These are phyloP conservation scores for Tuctoria greenei DNA, from an alignment of 176 grass and related monocot genomes.

Conservation along the genomic window DNA sequence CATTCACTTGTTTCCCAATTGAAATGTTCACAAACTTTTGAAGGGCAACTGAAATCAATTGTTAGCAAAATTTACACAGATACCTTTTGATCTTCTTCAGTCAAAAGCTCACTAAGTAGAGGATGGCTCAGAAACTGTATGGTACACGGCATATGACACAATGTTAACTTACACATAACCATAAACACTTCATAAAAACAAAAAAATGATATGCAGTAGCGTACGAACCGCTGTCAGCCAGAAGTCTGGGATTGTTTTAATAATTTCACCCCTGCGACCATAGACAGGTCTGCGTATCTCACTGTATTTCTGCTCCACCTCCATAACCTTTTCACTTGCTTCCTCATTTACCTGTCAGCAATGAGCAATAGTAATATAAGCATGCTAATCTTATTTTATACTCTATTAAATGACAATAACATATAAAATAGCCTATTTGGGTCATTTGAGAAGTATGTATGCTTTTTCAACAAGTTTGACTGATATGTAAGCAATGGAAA, in stretches of 20 bases:
- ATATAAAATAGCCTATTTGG: not conserved
- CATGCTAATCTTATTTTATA: not conserved
- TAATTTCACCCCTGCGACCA: slow-evolving; percentile 69
- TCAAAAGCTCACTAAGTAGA: slow-evolving; percentile 76
- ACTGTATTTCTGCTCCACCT: slow-evolving; percentile 93
- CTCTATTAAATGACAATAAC: not conserved
- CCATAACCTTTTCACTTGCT: slow-evolving; percentile 91
- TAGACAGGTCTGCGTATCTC: slow-evolving; percentile 91
- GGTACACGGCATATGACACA: slow-evolving; percentile 19
- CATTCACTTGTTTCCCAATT: not conserved
- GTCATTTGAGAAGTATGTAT: no score
- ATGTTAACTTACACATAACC: not conserved
- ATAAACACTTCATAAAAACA: slow-evolving; percentile 5
- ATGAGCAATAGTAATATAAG: slow-evolving; percentile 25
- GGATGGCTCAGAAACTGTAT: slow-evolving; percentile 92
- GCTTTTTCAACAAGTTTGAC: not conserved
- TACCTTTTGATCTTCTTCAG: slow-evolving; percentile 94
- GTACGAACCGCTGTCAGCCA: slow-evolving; percentile 83
- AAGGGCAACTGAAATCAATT: slow-evolving; percentile 21
- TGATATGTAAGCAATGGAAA: not conserved
- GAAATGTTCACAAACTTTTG: not conserved
- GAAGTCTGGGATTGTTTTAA: slow-evolving; percentile 82
- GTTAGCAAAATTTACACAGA: not conserved
- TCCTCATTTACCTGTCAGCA: slow-evolving; percentile 82
- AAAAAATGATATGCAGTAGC: not conserved